Evolutionary conservation across 2,329 filamentous ascomycete genomes (phyloP), one percentile per base, ranked within the genome.

Genomic region (Alternaria sp.): DNA sequence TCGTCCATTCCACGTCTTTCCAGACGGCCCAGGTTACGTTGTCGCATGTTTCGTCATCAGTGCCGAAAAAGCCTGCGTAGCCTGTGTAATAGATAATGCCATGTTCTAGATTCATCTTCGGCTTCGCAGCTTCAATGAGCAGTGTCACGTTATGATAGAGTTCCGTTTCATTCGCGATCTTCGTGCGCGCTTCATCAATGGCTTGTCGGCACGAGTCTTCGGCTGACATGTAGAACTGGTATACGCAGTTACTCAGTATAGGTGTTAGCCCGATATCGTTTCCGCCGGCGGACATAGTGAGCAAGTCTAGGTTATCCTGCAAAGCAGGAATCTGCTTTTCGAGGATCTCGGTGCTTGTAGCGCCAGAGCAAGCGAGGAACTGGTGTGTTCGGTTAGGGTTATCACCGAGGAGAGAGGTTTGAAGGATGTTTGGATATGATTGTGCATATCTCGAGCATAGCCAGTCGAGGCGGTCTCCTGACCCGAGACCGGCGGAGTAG

Each of bases 21-120:
- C 72, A 75, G 3, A 76, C 66, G 4, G 72, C 68, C 73, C 74
- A 76, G 3, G 71, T 73, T 2, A 75, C 67, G 25, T 72, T 70
- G 57, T 76, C 69, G 62, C 74, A 77, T 0, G 57, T 54, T 0
- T 55, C 3, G 30, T 73, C 73, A 2, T 70, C 68, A 1, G 60
- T 57, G 27, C 70, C 74, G 43, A 76, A 77, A 67, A 77, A 78
- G 7, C 57, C 44, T 1, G 75, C 69, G 34, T 77, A 77, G 8
- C 72, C 72, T 4, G 72, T 36, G 32, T 36, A 63, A 50, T 73
- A 74, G 3, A 77, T 69, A 4, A 67, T n/a, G 7, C 73, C 74
- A 18, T 71, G 56, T 3, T 56, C 32, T 16, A 56, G 45, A 20
- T 70, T 70, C 59, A 76, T 64, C 25, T 73, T 71, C 0, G 64